Conservation (phyloP, 345 rosid genomes). For the Noccaea caerulescens region DNA sequence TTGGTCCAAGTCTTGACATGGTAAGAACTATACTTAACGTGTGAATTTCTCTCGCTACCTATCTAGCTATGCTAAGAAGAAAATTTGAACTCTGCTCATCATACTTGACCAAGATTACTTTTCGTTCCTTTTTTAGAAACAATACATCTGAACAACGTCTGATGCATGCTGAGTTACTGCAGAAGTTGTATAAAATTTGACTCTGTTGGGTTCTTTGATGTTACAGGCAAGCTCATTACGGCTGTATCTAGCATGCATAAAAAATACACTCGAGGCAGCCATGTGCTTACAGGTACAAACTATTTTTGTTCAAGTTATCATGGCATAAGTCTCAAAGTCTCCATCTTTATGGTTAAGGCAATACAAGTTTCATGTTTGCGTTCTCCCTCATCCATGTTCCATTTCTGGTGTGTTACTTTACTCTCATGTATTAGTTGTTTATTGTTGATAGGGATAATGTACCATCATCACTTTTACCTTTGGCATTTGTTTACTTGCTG, state of each 20-base stretch:
- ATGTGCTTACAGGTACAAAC: constrained; percentile 84
- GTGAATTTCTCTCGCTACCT: background rate
- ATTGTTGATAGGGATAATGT: constrained; percentile 4
- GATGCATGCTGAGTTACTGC: constrained; percentile 6
- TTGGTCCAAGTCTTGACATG: constrained; percentile 22
- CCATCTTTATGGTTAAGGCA: constrained; percentile 21
- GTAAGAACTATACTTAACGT: constrained; percentile 20
- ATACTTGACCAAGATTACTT: background rate
- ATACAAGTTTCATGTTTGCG: background rate
- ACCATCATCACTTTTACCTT: constrained; percentile 5
- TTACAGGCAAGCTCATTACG: constrained; percentile 73
- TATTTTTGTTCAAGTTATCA: background rate
- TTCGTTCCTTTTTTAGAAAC: constrained; percentile 8
- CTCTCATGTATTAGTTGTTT: background rate
- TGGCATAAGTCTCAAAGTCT: background rate
- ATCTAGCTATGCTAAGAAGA: background rate
- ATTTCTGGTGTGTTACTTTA: constrained; percentile 32
- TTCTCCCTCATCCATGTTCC: constrained; percentile 13
- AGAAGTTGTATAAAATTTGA: background rate
- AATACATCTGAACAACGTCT: background rate
- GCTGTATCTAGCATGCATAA: constrained; percentile 78
- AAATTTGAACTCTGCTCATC: background rate
- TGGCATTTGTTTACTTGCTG: constrained; percentile 8
- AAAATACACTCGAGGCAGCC: constrained; percentile 92
- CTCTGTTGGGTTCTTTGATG: constrained; percentile 29